These are phyloP conservation scores for Vigna nakashimae DNA, from an alignment of 306 rosid genomes.

Conservation along the genomic window DNA sequence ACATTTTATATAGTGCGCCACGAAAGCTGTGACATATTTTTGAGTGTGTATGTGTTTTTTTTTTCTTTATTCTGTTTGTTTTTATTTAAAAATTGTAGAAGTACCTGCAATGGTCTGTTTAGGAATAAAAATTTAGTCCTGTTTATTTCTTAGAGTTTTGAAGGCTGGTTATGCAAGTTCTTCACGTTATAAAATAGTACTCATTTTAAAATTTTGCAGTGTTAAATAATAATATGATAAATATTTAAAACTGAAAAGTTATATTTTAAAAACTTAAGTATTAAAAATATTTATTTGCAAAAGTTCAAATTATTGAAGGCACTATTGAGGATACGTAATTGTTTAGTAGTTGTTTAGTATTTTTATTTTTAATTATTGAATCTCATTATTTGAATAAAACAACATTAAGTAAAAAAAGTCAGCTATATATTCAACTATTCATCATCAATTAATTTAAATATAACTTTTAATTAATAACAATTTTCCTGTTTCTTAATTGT, in stretches of 20 bases:
- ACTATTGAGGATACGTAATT: not conserved
- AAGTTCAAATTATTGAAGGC: not conserved
- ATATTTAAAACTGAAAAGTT: too few species aligned
- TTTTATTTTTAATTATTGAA: not conserved
- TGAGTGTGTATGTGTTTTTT: too few species aligned
- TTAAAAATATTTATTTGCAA: not conserved
- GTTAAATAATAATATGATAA: too few species aligned
- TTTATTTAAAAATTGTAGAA: not conserved
- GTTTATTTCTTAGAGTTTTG: not conserved
- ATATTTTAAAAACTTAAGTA: not conserved
- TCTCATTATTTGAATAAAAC: not conserved
- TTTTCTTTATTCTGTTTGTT: not conserved
- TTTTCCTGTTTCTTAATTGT: too few species aligned
- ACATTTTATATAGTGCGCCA: conserved; percentile 5
- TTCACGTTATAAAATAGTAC: not conserved
- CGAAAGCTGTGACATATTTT: not conserved
- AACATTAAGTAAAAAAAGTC: not conserved
- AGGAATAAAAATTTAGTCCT: not conserved
- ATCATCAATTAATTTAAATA: not conserved
- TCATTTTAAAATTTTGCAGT: not conserved
- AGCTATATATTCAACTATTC: too few species aligned
- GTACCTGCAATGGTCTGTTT: not conserved
- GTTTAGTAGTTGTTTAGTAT: not conserved
- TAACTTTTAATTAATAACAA: not conserved
- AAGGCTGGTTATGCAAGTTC: not conserved